Conservation (phyloP, 768 basidiomycete species). For the Dictyophora rubrovolvata region DNA sequence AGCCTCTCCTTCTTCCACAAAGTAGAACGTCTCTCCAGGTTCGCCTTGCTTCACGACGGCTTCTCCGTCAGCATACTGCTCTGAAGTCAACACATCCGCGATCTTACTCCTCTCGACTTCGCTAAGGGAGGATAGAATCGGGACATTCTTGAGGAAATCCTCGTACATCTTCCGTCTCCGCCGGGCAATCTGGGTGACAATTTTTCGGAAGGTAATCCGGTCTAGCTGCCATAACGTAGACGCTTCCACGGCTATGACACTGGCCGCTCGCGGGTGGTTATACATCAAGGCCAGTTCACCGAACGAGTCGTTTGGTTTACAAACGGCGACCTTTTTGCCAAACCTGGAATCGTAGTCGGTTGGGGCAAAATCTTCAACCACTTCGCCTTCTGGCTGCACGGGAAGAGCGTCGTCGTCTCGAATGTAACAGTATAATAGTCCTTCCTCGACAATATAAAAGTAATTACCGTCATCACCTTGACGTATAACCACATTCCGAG, state of each 20-base stretch:
- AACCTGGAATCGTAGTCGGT: slow-evolving; percentile 59
- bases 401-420: slow-evolving; percentile 48
- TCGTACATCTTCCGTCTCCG: slow-evolving; percentile 93
- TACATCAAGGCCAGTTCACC: slow-evolving; percentile 99
- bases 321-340: slow-evolving; percentile 78
- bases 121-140: slow-evolving; percentile 76
- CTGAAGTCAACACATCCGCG: slow-evolving; percentile 86
- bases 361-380: slow-evolving; percentile 48
- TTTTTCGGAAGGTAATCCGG: slow-evolving; percentile 95
- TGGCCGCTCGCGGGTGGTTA: slow-evolving; percentile 91
- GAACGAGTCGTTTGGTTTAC: slow-evolving; percentile 77
- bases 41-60: slow-evolving; percentile 89
- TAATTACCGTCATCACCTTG: slow-evolving; percentile 96
- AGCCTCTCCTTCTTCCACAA: slow-evolving; percentile 91
- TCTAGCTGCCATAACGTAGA: slow-evolving; percentile 92
- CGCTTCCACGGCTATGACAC: slow-evolving; percentile 73
- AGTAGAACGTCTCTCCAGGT: slow-evolving; percentile 94
- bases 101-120: slow-evolving; percentile 92
- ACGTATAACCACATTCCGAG: slow-evolving; percentile 84
- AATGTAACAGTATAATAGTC: slow-evolving; percentile 76
- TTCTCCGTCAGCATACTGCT: slow-evolving; percentile 72
- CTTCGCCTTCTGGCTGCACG: slow-evolving; percentile 22
- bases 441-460: slow-evolving; percentile 94
- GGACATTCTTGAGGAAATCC: slow-evolving; percentile 84
- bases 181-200: slow-evolving; percentile 88